Evolutionary conservation across 1,284 basidiomycete species (phyloP).

Genomic region (Puccinia horiana): DNA sequence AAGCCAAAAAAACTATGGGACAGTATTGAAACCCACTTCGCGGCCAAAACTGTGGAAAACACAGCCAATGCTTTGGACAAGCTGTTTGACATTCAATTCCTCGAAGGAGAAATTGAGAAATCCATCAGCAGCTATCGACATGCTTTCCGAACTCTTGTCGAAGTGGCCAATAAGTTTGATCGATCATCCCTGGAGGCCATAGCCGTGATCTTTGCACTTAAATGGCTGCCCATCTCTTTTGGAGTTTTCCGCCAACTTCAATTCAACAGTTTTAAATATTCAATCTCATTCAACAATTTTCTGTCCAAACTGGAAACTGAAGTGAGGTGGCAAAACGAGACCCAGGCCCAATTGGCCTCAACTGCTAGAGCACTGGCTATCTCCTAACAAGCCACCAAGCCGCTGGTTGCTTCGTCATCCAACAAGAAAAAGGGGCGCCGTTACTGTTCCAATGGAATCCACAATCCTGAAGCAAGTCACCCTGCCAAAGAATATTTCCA

Average conservation of each 20-base stretch:
- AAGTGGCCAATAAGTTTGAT: background rate
- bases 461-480: background rate
- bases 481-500: background rate
- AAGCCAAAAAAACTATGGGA: conserved; percentile 4
- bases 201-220: background rate
- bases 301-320: background rate
- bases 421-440: background rate
- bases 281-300: background rate
- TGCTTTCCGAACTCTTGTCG: background rate
- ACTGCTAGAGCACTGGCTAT: background rate
- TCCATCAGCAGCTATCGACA: background rate
- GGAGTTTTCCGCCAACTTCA: background rate
- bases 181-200: background rate
- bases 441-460: background rate
- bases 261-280: background rate
- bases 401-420: background rate
- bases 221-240: background rate
- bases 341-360: background rate
- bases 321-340: background rate
- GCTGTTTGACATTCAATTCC: background rate
- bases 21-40: background rate
- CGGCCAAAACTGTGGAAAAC: background rate
- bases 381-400: background rate
- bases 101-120: background rate
- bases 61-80: background rate